A percentile compares a stretch with the other conserved stretches of the same genome.
These are phyloP conservation scores for Umbelopsis sp. DNA, from an alignment of 192 early-diverging fungal genomes.

Conservation along the genomic window DNA sequence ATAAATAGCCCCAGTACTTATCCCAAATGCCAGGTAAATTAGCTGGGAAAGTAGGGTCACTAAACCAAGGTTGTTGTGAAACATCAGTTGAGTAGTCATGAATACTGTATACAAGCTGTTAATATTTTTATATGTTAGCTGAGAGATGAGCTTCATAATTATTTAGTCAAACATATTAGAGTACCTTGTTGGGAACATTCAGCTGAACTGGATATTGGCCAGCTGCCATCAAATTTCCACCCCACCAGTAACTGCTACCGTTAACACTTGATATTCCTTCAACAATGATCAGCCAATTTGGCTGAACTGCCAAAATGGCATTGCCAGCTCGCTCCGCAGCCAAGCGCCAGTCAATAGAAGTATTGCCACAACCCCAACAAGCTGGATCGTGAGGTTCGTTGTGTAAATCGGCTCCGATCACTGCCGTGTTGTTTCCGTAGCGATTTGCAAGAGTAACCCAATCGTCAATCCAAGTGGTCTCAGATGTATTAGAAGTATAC, in stretches of 20 bases:
- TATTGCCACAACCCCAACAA: conserved; percentile 37
- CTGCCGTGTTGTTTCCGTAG: conserved; percentile 26
- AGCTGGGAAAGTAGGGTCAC: conserved; percentile 34
- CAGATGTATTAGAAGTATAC: conserved; percentile 30
- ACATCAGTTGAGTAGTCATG: conserved; percentile 28
- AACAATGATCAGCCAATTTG: conserved; percentile 37
- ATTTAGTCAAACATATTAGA: conserved; percentile 3
- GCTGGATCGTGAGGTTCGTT: conserved; percentile 32
- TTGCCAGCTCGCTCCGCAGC: conserved; percentile 31
- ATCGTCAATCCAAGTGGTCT: conserved; percentile 35
- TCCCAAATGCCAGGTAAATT: conserved; percentile 35
- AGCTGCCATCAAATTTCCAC: conserved; percentile 23
- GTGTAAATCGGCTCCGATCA: conserved; percentile 34
- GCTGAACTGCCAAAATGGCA: conserved; percentile 27
- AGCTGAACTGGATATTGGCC: conserved; percentile 21
- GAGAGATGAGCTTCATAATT: neutral
- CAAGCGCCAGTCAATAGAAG: conserved; percentile 18
- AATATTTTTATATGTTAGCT: neutral
- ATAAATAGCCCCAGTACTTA: conserved; percentile 33
- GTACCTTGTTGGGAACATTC: conserved; percentile 33
- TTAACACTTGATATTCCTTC: conserved; percentile 30
- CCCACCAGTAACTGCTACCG: conserved; percentile 30
- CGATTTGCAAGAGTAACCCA: conserved; percentile 35
- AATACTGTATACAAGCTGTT: neutral
- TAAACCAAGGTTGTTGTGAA: conserved; percentile 30